phyloP scores from a whole-genome alignment of 2,329 filamentous ascomycete genomes.

The Saccharata proteae region DNA sequence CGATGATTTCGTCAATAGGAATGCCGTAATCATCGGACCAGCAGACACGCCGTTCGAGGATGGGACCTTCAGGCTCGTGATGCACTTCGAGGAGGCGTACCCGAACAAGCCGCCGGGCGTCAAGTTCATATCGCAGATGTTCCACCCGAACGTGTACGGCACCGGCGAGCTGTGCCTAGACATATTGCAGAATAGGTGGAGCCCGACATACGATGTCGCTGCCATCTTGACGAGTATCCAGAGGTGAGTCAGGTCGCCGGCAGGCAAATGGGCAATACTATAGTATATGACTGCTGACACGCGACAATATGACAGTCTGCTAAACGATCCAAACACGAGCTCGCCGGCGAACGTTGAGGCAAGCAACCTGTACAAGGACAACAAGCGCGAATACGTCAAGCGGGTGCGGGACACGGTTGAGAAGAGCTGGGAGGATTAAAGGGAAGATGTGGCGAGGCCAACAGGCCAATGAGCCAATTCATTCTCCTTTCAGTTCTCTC shows the following conservation, averaged over 20 bases:
- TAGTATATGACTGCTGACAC: background rate
- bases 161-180: constrained; percentile 94
- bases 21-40: constrained; percentile 94
- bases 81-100: constrained; percentile 99
- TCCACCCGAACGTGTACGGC: constrained; percentile 96
- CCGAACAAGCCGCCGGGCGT: constrained; percentile 96
- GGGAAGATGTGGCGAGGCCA: background rate
- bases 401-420: constrained; percentile 92
- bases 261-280: background rate
- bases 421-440: constrained; percentile 96
- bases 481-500: too few species aligned
- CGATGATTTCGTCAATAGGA: constrained; percentile 55
- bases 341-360: constrained; percentile 97
- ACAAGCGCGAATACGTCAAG: constrained; percentile 92
- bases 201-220: constrained; percentile 95
- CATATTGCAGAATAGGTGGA: constrained; percentile 96
- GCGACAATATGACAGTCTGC: constrained; percentile 47
- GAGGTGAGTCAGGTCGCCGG: too few species aligned
- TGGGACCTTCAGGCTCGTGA: constrained; percentile 91
- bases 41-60: constrained; percentile 97
- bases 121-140: constrained; percentile 99
- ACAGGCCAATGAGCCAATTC: background rate
- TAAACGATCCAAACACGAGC: constrained; percentile 98
- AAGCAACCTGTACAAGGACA: constrained; percentile 96
- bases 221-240: constrained; percentile 96